Conservation (phyloP, 305 asterid genomes). For the Fraxinus xanthoxyloides region DNA sequence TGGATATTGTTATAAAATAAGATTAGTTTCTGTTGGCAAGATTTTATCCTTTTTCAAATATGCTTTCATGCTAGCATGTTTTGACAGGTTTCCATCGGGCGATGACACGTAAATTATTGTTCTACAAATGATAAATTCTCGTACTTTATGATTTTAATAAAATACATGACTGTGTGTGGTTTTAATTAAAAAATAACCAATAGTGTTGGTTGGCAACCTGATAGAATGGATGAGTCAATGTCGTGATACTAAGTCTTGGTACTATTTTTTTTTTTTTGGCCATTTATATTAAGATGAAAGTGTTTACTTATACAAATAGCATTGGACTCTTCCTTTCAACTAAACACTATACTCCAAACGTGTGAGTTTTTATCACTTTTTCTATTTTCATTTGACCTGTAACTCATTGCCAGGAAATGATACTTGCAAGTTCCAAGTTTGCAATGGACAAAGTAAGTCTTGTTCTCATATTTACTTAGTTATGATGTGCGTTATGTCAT, state of each 20-base stretch:
- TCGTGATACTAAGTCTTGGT: neutral
- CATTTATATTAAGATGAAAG: neutral
- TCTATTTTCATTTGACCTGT: constrained; percentile 7
- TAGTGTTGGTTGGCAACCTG: constrained; percentile 7
- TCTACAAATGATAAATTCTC: neutral
- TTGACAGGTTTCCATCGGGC: neutral
- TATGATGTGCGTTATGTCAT: neutral
- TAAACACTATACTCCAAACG: constrained; percentile 10
- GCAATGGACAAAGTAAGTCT: constrained; percentile 52
- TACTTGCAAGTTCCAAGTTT: constrained; percentile 70
- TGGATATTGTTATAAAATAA: neutral
- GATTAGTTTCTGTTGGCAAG: neutral
- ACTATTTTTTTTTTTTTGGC: neutral
- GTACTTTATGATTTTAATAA: neutral
- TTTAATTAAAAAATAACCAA: neutral
- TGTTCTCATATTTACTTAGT: neutral
- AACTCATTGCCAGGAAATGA: constrained; percentile 67
- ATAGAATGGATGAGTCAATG: neutral
- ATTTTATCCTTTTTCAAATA: neutral
- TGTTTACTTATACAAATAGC: neutral
- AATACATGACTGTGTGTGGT: neutral
- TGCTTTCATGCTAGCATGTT: neutral
- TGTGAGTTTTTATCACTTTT: neutral
- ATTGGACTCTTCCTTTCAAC: neutral
- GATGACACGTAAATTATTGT: neutral